phyloP scores from a whole-genome alignment of 257 asterid genomes.

The Nicotiana attenuata region DNA sequence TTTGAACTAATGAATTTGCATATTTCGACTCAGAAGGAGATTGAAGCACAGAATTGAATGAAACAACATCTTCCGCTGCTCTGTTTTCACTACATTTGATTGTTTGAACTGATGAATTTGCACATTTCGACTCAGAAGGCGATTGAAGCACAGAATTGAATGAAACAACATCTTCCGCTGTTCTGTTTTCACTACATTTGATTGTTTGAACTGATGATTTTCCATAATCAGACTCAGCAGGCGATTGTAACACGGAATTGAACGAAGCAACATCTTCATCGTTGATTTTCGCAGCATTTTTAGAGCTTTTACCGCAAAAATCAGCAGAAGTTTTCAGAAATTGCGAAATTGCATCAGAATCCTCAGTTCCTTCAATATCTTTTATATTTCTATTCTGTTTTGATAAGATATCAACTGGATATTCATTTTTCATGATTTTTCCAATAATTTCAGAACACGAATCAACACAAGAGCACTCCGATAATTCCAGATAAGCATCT shows the following conservation, averaged over 20 bases:
- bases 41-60: slow-evolving; percentile 12
- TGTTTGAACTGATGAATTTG: slow-evolving; percentile 14
- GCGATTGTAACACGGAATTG: slow-evolving; percentile 19
- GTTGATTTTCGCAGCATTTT: background rate
- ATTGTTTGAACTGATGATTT: slow-evolving; percentile 9
- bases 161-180: background rate
- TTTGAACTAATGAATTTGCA: slow-evolving; percentile 13
- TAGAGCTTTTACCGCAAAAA: background rate
- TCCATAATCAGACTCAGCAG: slow-evolving; percentile 18
- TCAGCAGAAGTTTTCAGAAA: slow-evolving; percentile 14
- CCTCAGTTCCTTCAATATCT: slow-evolving; percentile 26
- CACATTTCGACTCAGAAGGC: slow-evolving; percentile 9
- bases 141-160: slow-evolving; percentile 13
- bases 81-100: slow-evolving; percentile 21
- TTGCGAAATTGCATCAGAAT: slow-evolving; percentile 11
- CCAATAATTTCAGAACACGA: slow-evolving; percentile 47
- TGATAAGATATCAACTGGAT: slow-evolving; percentile 26
- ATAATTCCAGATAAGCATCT: slow-evolving; percentile 34
- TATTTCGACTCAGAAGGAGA: background rate
- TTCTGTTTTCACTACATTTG: slow-evolving; percentile 14
- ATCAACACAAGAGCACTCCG: slow-evolving; percentile 85
- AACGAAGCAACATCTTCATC: slow-evolving; percentile 20
- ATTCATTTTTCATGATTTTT: slow-evolving; percentile 28
- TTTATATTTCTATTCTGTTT: slow-evolving; percentile 16
- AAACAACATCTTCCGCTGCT: background rate